Conservation (phyloP, 2,329 filamentous ascomycete species). For the Microsporum audouinii region DNA sequence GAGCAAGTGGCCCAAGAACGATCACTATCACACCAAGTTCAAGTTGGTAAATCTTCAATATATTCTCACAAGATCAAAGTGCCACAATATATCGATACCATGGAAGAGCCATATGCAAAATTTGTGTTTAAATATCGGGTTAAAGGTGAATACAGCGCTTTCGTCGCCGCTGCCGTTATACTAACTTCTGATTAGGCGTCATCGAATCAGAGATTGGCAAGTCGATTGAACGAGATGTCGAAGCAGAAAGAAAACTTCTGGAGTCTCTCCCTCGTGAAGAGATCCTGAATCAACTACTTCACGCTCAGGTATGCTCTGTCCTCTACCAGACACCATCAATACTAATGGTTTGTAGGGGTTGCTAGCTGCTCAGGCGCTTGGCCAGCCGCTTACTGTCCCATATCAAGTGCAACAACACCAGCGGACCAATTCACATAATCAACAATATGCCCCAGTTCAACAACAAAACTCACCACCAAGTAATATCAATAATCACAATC, state of each 20-base stretch:
- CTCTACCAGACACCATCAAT: neutral
- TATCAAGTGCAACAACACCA: neutral
- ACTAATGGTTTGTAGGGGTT: neutral
- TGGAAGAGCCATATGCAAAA: conserved; percentile 24
- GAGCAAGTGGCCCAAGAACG: conserved; percentile 11
- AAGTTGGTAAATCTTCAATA: conserved; percentile 19
- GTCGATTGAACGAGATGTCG: conserved; percentile 12
- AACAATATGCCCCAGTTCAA: neutral
- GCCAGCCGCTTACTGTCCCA: neutral
- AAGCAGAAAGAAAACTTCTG: conserved; percentile 15
- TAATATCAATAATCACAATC: neutral
- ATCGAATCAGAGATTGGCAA: conserved; percentile 14
- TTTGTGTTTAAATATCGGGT: conserved; percentile 26
- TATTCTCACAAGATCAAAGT: conserved; percentile 22
- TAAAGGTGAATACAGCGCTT: conserved; percentile 7
- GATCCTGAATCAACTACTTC: conserved; percentile 17
- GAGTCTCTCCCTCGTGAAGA: conserved; percentile 14
- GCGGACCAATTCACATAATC: neutral
- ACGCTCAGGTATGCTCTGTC: conserved; percentile 10
- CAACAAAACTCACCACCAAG: neutral
- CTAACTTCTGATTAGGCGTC: conserved; percentile 9
- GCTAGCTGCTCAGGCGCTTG: neutral
- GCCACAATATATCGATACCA: conserved; percentile 22
- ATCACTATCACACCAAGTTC: conserved; percentile 22
- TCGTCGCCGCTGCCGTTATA: neutral